These are phyloP conservation scores for Pleurotus citrinopileatus DNA, from an alignment of 768 basidiomycete species.

Conservation along the genomic window DNA sequence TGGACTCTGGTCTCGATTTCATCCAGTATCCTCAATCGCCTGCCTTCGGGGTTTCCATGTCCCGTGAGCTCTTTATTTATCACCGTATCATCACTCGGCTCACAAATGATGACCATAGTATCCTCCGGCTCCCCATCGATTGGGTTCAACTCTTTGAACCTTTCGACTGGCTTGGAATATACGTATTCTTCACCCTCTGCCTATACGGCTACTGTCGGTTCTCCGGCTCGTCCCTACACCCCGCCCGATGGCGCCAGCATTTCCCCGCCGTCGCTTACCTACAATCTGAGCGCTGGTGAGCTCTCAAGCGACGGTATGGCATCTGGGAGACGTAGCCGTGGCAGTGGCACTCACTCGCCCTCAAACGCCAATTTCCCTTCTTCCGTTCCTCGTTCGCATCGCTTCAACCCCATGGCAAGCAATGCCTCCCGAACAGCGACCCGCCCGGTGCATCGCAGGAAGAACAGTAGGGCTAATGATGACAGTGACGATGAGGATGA, in stretches of 20 bases:
- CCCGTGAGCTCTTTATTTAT: constrained; percentile 44
- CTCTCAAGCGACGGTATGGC: constrained; percentile 69
- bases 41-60: constrained; percentile 47
- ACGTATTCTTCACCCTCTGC: constrained; percentile 53
- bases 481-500: constrained; percentile 74
- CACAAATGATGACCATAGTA: constrained; percentile 37
- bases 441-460: constrained; percentile 40
- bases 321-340: constrained; percentile 67
- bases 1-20: constrained; percentile 56
- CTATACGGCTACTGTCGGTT: constrained; percentile 42
- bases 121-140: constrained; percentile 56
- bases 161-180: constrained; percentile 51
- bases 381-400: constrained; percentile 69
- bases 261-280: constrained; percentile 66
- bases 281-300: constrained; percentile 68
- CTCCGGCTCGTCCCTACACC: constrained; percentile 66
- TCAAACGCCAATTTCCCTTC: constrained; percentile 37
- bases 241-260: constrained; percentile 61
- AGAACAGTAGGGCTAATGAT: constrained; percentile 52
- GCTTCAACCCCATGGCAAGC: constrained; percentile 73
- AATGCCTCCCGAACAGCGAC: constrained; percentile 55
- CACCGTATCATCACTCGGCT: constrained; percentile 14
- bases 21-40: constrained; percentile 67
- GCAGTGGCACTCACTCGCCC: constrained; percentile 57
- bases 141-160: constrained; percentile 60